These are phyloP conservation scores for Gossypium rotundifolium DNA, from an alignment of 345 rosid species.

Conservation along the genomic window DNA sequence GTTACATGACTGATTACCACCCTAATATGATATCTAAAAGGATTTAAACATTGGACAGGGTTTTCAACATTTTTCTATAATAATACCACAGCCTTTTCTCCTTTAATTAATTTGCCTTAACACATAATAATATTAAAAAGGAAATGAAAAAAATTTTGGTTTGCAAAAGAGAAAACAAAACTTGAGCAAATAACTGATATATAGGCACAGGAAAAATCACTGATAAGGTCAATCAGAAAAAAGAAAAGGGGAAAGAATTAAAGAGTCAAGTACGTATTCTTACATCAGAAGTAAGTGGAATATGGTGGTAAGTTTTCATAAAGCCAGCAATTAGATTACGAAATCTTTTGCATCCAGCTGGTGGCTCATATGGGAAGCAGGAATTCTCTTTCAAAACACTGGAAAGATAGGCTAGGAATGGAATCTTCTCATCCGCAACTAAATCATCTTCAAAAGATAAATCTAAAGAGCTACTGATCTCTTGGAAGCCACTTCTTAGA, in stretches of 20 bases:
- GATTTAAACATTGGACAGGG: neutral
- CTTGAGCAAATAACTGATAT: neutral
- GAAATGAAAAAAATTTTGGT: neutral
- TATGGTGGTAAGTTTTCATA: conserved; percentile 84
- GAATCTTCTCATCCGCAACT: conserved; percentile 97
- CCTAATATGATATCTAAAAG: neutral
- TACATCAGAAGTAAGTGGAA: conserved; percentile 76
- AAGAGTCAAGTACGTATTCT: conserved; percentile 22
- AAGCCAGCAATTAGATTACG: conserved; percentile 83
- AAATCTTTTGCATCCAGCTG: conserved; percentile 81
- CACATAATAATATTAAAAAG: neutral
- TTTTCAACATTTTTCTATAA: neutral
- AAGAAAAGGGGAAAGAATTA: neutral
- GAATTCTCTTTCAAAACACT: conserved; percentile 54
- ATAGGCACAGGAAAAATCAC: neutral
- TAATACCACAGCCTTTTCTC: neutral
- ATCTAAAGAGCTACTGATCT: conserved; percentile 85
- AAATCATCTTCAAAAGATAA: conserved; percentile 83
- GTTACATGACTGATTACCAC: no score
- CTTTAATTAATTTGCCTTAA: neutral
- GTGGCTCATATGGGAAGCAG: conserved; percentile 80
- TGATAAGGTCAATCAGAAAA: neutral
- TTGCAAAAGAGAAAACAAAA: neutral
- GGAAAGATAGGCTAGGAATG: conserved; percentile 91
- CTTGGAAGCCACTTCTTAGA: conserved; percentile 81